Evolutionary conservation across 768 basidiomycete species (phyloP).

Genomic region (Chalciporus pseudorubinellus): DNA sequence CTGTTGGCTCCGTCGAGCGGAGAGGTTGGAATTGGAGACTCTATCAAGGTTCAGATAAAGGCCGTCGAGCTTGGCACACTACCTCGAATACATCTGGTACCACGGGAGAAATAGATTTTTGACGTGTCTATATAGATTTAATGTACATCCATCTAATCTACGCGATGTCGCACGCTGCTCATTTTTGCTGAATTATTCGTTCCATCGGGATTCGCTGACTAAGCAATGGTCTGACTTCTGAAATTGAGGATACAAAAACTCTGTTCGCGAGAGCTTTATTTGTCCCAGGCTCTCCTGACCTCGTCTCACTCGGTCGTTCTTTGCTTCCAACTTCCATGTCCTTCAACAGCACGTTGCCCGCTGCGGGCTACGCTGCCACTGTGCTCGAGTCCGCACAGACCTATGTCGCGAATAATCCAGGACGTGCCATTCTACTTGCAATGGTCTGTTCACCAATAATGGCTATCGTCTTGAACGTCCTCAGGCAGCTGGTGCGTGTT

Average conservation of each 20-base stretch:
- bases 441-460: constrained; percentile 69
- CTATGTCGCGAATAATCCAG: constrained; percentile 25
- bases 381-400: constrained; percentile 14
- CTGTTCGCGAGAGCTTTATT: background rate
- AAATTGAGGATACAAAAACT: constrained; percentile 9
- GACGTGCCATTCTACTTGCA: constrained; percentile 34
- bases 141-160: background rate
- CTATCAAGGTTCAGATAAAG: constrained; percentile 26
- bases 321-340: constrained; percentile 23
- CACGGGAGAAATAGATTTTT: background rate
- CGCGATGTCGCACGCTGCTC: background rate
- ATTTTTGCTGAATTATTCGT: background rate
- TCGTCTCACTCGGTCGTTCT: background rate
- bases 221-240: constrained; percentile 10
- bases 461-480: constrained; percentile 67
- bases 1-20: constrained; percentile 8
- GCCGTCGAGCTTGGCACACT: constrained; percentile 29
- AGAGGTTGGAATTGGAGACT: constrained; percentile 24
- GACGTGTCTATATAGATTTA: background rate
- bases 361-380: constrained; percentile 25
- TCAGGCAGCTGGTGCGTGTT: constrained; percentile 70
- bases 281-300: background rate
- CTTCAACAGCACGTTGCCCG: constrained; percentile 20
- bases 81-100: constrained; percentile 25
- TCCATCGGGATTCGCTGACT: constrained; percentile 5